Base-by-base conservation (phyloP, 2,329 filamentous ascomycete genomes). In the Fusarium anguioides region DNA sequence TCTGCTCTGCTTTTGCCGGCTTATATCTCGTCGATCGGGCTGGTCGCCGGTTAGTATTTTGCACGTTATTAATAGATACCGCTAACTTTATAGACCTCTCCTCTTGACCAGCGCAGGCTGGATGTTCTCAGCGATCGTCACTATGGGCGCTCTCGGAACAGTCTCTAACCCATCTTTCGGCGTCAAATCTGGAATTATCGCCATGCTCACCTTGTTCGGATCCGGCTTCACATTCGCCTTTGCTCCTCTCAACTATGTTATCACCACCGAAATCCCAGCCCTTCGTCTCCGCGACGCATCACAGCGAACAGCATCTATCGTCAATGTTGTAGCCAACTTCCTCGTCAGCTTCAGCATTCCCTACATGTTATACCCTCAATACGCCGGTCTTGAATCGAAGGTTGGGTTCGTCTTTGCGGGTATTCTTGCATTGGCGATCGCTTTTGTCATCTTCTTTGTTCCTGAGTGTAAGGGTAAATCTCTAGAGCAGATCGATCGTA, bases 91-190 rank as follows among this genome's bases (percentile, higher is more conserved):
- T 1, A 18, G 29, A 17, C 17, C 11, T 23, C 31, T 37, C 1
- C 5, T 44, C 2, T 49, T 75, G 15, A 63, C 51, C 0, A 69
- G 59, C 1, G 51, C 64, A 3, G 60, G 66, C 9, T 67, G 70
- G 40, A 69, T 69, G 44, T 71, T 71, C 6, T 50, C 46, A 4
- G 64, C 66, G 1, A 72, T 74, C 5, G 58, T 70, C 37, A 67
- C 64, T 1, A 75, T 75, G 72, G 72, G 73, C 8, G 69, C 69
- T 0, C 24, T 75, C 4, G 73, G 73, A 2, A 69, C 57, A 3
- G 46, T 60, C 9, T 24, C n/a, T 3, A 58, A 68, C 2, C 56
- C 72, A 1, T 29, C 50, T 0, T 50, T 62, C 1, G 59, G 58
- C 4, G 53, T 67, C 5, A 74, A 74, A 36, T 64, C 61, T 11